phyloP scores from a whole-genome alignment of 2,329 filamentous ascomycete genomes.

The Graphilbum fragrans region DNA sequence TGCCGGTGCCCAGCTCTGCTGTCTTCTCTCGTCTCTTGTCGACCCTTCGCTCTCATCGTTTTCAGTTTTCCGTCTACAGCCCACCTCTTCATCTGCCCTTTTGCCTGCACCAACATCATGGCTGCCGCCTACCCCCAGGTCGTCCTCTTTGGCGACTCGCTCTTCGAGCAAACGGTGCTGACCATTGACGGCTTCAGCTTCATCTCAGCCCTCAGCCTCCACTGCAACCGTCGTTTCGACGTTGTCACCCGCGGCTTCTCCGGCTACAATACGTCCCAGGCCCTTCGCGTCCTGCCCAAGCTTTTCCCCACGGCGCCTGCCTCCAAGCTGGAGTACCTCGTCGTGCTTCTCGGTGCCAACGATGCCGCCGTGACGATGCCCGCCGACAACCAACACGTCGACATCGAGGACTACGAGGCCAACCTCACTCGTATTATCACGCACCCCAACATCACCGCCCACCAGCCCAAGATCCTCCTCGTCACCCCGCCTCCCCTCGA shows the following conservation, averaged over 20 bases:
- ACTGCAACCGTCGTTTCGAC: slow-evolving; percentile 66
- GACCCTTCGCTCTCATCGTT: neutral
- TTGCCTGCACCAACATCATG: slow-evolving; percentile 3
- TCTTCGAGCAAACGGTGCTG: slow-evolving; percentile 58
- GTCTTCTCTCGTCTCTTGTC: neutral
- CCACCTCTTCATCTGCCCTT: neutral
- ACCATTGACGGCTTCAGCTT: slow-evolving; percentile 61
- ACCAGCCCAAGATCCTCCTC: slow-evolving; percentile 65
- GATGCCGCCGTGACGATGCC: slow-evolving; percentile 61
- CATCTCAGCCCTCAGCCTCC: slow-evolving; percentile 55
- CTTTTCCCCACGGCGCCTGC: slow-evolving; percentile 48
- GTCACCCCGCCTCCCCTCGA: slow-evolving; percentile 77
- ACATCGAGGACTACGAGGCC: slow-evolving; percentile 59
- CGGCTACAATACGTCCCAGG: slow-evolving; percentile 74
- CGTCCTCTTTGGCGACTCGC: slow-evolving; percentile 81
- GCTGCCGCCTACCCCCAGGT: slow-evolving; percentile 53
- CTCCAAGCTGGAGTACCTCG: slow-evolving; percentile 53
- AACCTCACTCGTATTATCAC: slow-evolving; percentile 63
- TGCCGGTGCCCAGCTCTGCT: too few species aligned
- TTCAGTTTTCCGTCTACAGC: neutral
- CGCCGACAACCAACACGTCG: slow-evolving; percentile 60
- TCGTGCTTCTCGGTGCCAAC: slow-evolving; percentile 81
- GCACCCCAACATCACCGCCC: slow-evolving; percentile 56
- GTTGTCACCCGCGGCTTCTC: slow-evolving; percentile 80
- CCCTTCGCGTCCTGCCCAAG: slow-evolving; percentile 53